Conservation (phyloP, 1,284 basidiomycete genomes). For the Athelia psychrophila region DNA sequence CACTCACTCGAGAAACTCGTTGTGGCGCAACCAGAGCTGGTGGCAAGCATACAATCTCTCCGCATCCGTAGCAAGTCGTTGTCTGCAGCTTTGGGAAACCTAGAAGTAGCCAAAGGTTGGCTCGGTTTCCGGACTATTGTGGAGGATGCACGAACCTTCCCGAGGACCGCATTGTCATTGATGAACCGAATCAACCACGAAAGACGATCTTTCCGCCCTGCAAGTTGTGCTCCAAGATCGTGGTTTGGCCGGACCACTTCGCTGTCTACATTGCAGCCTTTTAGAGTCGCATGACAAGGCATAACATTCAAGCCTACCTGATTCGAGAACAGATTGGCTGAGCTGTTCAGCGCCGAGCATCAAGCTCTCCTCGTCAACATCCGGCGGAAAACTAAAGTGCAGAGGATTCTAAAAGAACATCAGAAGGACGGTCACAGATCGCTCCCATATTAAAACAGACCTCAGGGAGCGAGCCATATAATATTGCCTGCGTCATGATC, state of each 20-base stretch:
- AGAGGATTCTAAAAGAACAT: conserved; percentile 66
- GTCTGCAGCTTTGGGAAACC: conserved; percentile 79
- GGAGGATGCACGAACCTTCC: conserved; percentile 42
- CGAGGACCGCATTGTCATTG: conserved; percentile 77
- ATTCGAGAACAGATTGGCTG: conserved; percentile 71
- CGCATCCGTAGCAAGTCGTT: conserved; percentile 80
- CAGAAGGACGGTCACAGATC: conserved; percentile 7
- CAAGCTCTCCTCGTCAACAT: conserved; percentile 75
- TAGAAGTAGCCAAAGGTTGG: conserved; percentile 26
- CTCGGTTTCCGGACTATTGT: not conserved
- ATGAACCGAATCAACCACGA: conserved; percentile 87
- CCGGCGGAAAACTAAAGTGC: conserved; percentile 78
- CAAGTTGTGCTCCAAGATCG: conserved; percentile 81
- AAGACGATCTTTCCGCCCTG: conserved; percentile 72
- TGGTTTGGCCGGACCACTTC: conserved; percentile 74
- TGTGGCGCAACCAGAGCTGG: conserved; percentile 84
- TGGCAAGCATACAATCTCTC: conserved; percentile 85
- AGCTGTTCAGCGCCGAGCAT: conserved; percentile 80
- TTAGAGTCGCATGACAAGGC: not conserved
- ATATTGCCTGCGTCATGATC: conserved; percentile 85
- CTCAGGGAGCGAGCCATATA: conserved; percentile 71
- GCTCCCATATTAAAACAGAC: conserved; percentile 31
- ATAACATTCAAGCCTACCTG: conserved; percentile 38
- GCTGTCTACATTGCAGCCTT: conserved; percentile 46
- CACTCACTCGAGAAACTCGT: conserved; percentile 64